Evolutionary conservation across 805 yeast genomes (phyloP), one percentile per base, ranked within the genome.

Genomic region (Sugiyamaella floridensis): DNA sequence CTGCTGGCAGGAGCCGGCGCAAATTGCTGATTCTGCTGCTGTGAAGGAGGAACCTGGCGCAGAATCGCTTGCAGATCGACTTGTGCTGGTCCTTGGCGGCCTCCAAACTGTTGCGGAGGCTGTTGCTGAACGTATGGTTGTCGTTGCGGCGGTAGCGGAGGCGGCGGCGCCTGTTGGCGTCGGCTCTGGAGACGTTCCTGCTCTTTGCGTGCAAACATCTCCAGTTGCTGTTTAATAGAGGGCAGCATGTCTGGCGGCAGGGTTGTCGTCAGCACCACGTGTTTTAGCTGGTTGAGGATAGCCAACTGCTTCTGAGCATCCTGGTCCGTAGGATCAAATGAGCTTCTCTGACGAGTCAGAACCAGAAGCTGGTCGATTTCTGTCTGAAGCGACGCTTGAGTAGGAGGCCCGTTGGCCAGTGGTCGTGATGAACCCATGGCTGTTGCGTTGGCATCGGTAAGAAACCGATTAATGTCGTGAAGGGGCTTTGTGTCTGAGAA

Each of bases 401-500:
- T 59, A 16, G 20, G 16, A 6, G 42, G 37, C 2, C 40, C 42
- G 12, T 19, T 11, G 34, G 40, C 29, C 2, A 22, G 48, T 14
- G 41, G 16, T 26, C 8, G 59, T 45, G 19, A 63, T 65, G n/a
- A n/a, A n/a, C 50, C 65, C 65, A 53, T 63, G 60, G 28, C 61
- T 10, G 28, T 60, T 10, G 50, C 42, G 37, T 58, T 28, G 1
- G 59, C 62, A 9, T 53, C 22, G 41, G 53, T 55, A 53, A 95
- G 70, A 64, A 89, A 93, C 43, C 71, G 75, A 59, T 88, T 96
- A 52, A 93, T 86, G 62, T 76, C 80, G 28, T 79, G 80, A 57
- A 90, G 72, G 42, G 86, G 84, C 4, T 80, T n/a, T n/a, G n/a
- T 83, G 37, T 71, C 74, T 12, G 88, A 85, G 65, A 95, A 90